Evolutionary conservation across 2,329 filamentous ascomycete species (phyloP), one percentile per base, ranked within the genome.

Genomic region (Torrubiella hemipterigena): DNA sequence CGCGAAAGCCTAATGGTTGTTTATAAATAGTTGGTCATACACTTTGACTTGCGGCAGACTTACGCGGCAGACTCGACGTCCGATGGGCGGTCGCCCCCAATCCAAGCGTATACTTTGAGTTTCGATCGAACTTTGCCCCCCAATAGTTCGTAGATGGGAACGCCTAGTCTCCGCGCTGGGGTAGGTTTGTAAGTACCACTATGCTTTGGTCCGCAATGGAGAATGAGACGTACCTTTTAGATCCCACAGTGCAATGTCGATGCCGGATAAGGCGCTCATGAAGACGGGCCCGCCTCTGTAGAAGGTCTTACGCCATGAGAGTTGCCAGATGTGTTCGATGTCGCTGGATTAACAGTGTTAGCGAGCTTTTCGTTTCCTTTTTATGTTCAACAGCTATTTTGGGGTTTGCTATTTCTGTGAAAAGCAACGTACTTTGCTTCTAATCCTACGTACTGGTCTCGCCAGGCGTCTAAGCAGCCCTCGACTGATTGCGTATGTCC

Each of bases 221-320:
- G 5, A 8, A 15, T 1, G 6, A 1, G 3, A n/a, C 21, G 19
- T 34, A 57, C 61, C 61, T 59, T 86, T 85, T 14, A 86, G 58
- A 53, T 86, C 81, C 81, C 81, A 87, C 1, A 86, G 57, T 0
- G 81, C 81, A 49, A 87, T 87, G 46, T 87, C 81, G 31, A 87
- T 73, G 3, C 82, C 82, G 1, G 79, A 72, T 12, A 87, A 55
- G 1, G 81, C 82, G 41, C 74, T 81, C 80, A 87, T 86, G 41
- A 87, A 77, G 8, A 87, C 81, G 0, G 81, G 78, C 0, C 81
- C 82, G 3, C 81, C 81, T 17, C 82, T 66, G 51, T 87, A 87
- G 52, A 87, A 89, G 0, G 73, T 72, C 25, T 69, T 60, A 25
- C 81, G 67, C 69, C 76, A 86, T 17, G 72, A 70, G 40, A 69